Evolutionary conservation across 371 early-diverging fungal species (phyloP).

Genomic region (Mucor velutinosus): DNA sequence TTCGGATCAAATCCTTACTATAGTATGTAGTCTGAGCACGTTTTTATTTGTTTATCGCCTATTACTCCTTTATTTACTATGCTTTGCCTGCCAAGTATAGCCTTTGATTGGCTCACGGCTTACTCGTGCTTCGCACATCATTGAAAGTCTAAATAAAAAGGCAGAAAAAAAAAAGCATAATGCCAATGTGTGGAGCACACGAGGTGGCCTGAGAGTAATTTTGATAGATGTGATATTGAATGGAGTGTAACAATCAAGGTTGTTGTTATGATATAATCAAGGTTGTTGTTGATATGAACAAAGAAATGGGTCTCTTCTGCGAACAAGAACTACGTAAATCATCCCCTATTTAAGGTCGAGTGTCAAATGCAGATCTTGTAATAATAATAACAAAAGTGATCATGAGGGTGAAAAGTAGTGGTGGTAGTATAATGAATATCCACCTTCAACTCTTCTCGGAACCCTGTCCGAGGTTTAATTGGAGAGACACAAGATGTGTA

Average conservation of each 20-base stretch:
- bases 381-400: background rate
- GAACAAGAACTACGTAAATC: background rate
- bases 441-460: background rate
- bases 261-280: background rate
- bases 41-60: background rate
- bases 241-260: background rate
- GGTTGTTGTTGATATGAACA: background rate
- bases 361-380: conserved; percentile 4
- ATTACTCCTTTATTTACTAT: background rate
- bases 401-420: background rate
- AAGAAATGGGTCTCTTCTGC: background rate
- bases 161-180: background rate
- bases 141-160: background rate
- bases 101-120: background rate
- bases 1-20: conserved; percentile 1
- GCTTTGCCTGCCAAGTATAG: background rate
- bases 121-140: background rate
- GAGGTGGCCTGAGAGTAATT: conserved; percentile 14
- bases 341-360: conserved; percentile 5
- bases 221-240: background rate
- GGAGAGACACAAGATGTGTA: background rate
- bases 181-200: conserved; percentile 13
- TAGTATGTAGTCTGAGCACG: conserved; percentile 5
- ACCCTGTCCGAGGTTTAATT: conserved; percentile 4
- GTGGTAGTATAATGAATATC: background rate